phyloP scores from a whole-genome alignment of 2,329 filamentous ascomycete species.

The Elsinoe ampelina region DNA sequence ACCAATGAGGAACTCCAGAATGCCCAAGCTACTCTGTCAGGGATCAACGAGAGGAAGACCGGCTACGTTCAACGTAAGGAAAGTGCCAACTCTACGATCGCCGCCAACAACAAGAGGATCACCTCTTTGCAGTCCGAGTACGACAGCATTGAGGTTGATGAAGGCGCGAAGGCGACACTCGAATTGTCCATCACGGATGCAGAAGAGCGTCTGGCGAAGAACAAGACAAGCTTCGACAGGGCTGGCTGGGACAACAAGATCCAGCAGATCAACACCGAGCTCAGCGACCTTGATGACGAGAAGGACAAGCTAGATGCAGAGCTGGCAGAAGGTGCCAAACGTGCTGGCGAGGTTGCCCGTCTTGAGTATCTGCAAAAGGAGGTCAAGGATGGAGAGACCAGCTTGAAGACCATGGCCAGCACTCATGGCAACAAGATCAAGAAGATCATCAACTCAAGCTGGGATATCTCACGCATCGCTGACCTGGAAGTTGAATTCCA shows the following conservation, averaged over 20 bases:
- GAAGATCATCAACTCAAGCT: conserved; percentile 53
- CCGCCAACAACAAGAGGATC: conserved; percentile 62
- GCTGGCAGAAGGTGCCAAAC: conserved; percentile 69
- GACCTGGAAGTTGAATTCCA: conserved; percentile 62
- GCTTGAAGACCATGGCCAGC: conserved; percentile 65
- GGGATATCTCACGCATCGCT: conserved; percentile 51
- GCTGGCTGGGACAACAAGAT: conserved; percentile 64
- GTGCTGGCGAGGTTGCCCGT: conserved; percentile 73
- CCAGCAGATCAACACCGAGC: conserved; percentile 52
- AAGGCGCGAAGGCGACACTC: conserved; percentile 70
- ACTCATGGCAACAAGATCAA: conserved; percentile 66
- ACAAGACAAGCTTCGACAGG: conserved; percentile 53
- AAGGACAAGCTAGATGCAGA: conserved; percentile 67
- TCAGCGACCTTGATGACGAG: conserved; percentile 62
- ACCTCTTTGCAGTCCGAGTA: conserved; percentile 57
- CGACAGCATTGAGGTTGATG: conserved; percentile 69
- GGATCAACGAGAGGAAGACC: conserved; percentile 65
- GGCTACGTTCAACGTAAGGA: conserved; percentile 65
- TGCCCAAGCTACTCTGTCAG: conserved; percentile 62
- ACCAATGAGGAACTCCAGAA: conserved; percentile 64
- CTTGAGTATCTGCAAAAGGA: conserved; percentile 78
- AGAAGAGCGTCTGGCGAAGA: conserved; percentile 50
- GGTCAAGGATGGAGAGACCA: conserved; percentile 60
- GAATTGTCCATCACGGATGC: conserved; percentile 65
- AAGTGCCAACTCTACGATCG: conserved; percentile 62